Evolutionary conservation across 2,329 filamentous ascomycete species (phyloP).

Genomic region (Fusarium heterosporum): DNA sequence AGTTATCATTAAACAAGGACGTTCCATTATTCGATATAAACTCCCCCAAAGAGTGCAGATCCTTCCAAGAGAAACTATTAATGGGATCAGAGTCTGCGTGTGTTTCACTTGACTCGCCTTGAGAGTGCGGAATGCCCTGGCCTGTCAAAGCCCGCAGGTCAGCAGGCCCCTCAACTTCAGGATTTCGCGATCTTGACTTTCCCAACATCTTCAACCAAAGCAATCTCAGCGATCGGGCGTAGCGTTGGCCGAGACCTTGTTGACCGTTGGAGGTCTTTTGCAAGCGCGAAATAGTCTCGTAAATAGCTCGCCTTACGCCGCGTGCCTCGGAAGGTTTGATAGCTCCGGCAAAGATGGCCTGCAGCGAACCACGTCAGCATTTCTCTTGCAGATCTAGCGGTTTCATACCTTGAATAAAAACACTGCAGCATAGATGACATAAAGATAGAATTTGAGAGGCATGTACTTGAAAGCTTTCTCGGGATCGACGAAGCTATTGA

Average conservation of each 20-base stretch:
- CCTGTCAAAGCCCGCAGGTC: neutral
- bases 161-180: neutral
- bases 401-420: conserved; percentile 70
- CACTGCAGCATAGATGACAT: conserved; percentile 71
- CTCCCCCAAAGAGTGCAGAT: conserved; percentile 69
- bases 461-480: conserved; percentile 70
- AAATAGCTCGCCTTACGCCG: conserved; percentile 68
- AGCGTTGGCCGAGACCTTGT: conserved; percentile 71
- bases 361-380: neutral
- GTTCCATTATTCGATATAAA: conserved; percentile 54
- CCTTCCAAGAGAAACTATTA: conserved; percentile 71
- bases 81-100: conserved; percentile 57
- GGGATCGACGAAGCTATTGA: conserved; percentile 70
- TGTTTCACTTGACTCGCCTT: conserved; percentile 3
- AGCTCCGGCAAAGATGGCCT: conserved; percentile 60
- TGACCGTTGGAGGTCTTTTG: conserved; percentile 67
- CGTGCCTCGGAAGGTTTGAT: conserved; percentile 65
- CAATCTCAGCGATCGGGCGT: conserved; percentile 69
- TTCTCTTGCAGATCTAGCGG: accelerated
- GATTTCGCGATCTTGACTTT: conserved; percentile 16
- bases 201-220: conserved; percentile 63
- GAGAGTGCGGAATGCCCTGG: neutral
- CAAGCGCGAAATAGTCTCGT: conserved; percentile 68
- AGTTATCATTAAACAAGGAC: conserved; percentile 25
- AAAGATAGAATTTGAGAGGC: conserved; percentile 73